These are phyloP conservation scores for Neonectria neomacrospora DNA, from an alignment of 2,329 filamentous ascomycete species.

Conservation along the genomic window DNA sequence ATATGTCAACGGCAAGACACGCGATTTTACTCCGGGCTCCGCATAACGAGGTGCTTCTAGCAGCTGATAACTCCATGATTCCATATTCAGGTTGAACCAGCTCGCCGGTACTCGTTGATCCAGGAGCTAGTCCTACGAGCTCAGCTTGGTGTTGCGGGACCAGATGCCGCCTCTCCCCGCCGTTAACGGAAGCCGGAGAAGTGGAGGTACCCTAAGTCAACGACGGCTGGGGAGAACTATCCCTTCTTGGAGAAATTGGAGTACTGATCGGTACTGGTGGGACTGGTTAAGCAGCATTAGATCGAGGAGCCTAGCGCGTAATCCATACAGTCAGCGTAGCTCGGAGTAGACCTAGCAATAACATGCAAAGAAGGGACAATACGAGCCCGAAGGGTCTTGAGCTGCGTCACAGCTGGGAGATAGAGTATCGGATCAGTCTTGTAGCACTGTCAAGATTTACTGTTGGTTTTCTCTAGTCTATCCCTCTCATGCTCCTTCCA, in stretches of 20 bases:
- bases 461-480: not conserved
- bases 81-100: not conserved
- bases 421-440: not conserved
- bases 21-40: not conserved
- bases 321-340: not conserved
- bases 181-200: not conserved
- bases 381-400: not conserved
- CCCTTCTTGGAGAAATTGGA: not conserved
- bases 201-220: not conserved
- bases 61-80: not conserved
- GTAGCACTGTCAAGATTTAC: not conserved
- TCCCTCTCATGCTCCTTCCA: not conserved
- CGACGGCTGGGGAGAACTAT: not conserved
- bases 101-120: not conserved
- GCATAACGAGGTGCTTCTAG: not conserved
- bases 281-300: not conserved
- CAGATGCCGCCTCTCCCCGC: slow-evolving; percentile 5
- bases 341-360: not conserved
- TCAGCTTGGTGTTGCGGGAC: not conserved
- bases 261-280: not conserved
- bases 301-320: too few species aligned
- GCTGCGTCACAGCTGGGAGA: not conserved
- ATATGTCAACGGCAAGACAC: not conserved
- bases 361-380: not conserved
- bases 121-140: not conserved